These are phyloP conservation scores for Aspergillus novoparasiticus DNA, from an alignment of 2,329 filamentous ascomycete genomes.

Conservation along the genomic window DNA sequence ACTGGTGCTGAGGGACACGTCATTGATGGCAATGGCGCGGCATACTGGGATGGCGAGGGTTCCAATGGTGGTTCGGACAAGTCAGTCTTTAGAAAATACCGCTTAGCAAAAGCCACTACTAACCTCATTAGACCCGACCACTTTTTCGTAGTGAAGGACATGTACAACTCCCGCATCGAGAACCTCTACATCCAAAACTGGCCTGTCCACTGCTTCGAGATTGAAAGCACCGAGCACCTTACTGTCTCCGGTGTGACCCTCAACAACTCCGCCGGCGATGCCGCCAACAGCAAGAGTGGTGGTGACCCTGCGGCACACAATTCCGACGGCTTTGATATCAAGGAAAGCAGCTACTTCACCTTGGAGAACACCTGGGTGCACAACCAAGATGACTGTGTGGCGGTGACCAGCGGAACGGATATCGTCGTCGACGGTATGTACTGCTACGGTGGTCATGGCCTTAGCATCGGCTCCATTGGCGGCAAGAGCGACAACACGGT, in stretches of 20 bases:
- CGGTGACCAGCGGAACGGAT: conserved; percentile 33
- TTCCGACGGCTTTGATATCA: conserved; percentile 54
- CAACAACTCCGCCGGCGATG: conserved; percentile 44
- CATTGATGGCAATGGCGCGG: conserved; percentile 43
- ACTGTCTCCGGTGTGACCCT: conserved; percentile 41
- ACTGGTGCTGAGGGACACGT: conserved; percentile 38
- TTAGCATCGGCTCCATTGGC: conserved; percentile 44
- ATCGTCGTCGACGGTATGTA: conserved; percentile 28
- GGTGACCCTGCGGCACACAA: conserved; percentile 31
- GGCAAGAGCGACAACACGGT: conserved; percentile 57
- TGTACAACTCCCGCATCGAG: conserved; percentile 42
- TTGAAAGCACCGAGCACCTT: conserved; percentile 36
- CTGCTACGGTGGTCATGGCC: conserved; percentile 44
- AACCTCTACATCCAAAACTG: conserved; percentile 46
- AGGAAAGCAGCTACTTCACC: conserved; percentile 50
- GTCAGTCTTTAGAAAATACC: neutral
- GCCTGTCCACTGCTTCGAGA: conserved; percentile 44
- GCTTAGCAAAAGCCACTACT: neutral
- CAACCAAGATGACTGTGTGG: conserved; percentile 45
- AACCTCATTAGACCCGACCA: conserved; percentile 30
- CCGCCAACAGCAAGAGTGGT: conserved; percentile 28
- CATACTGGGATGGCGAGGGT: conserved; percentile 51
- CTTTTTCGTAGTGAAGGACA: conserved; percentile 44
- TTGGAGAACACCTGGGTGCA: conserved; percentile 48
- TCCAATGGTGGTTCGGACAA: conserved; percentile 43